Conservation (phyloP, 345 rosid species). For the Theobroma cacao region DNA sequence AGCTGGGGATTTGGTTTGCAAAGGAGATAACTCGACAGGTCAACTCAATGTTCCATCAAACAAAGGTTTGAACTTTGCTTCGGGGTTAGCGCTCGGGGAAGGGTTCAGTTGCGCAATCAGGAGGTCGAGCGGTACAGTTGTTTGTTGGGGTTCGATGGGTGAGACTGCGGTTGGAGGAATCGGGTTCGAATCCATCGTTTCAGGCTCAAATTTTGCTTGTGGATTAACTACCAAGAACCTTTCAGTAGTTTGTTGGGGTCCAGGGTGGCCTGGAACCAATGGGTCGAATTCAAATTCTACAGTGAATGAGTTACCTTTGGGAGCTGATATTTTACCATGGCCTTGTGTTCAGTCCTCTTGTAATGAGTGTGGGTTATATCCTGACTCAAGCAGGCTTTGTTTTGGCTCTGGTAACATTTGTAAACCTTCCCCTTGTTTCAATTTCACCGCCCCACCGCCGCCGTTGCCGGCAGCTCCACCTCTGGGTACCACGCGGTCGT, state of each 20-base stretch:
- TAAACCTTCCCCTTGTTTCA: conserved; percentile 9
- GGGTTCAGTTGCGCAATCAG: conserved; percentile 63
- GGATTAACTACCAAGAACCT: conserved; percentile 48
- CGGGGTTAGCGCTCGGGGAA: conserved; percentile 58
- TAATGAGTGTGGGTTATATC: conserved; percentile 45
- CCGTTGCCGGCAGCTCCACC: not conserved
- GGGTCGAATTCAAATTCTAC: conserved; percentile 1
- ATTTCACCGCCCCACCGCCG: not conserved
- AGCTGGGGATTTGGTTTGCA: conserved; percentile 53
- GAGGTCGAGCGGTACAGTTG: conserved; percentile 38
- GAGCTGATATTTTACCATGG: conserved; percentile 55
- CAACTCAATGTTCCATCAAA: conserved; percentile 52
- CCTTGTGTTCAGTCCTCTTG: conserved; percentile 57
- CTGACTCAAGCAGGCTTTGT: conserved; percentile 47
- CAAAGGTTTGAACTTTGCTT: conserved; percentile 28
- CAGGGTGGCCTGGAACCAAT: conserved; percentile 39
- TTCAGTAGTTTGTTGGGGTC: conserved; percentile 74
- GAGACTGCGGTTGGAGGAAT: conserved; percentile 28
- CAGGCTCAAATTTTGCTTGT: conserved; percentile 68
- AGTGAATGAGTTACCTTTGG: conserved; percentile 28
- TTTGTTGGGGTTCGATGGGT: conserved; percentile 69
- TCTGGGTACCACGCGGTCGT: conserved; percentile 12
- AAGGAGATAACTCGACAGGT: conserved; percentile 51
- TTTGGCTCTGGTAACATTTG: conserved; percentile 57
- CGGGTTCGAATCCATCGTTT: conserved; percentile 60